Base-by-base conservation (phyloP, 768 basidiomycete genomes). In the Boletus coccyginus region DNA sequence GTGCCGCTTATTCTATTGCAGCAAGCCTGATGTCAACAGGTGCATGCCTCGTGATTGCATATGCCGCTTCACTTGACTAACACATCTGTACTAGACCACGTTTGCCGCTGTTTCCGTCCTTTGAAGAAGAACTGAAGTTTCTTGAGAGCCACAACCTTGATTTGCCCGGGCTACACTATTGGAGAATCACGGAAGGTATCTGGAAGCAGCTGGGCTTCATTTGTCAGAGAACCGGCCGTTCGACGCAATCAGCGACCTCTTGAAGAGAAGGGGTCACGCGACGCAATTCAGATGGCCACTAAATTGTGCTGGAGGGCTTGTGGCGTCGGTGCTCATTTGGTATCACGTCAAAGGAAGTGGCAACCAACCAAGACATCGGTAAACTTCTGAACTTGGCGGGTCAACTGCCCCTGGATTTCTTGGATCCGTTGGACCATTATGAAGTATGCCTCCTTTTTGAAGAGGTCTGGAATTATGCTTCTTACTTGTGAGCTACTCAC, bases 171-270 rank as follows among this genome's bases (percentile, higher is more conserved):
- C 27, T 27, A 27, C 27, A 27, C 5, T 27, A 27, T 27, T 27
- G 27, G 27, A 27, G 27, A 67, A 70, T 5, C 71, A 77, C 12
- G 77, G 75, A 14, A 73, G 74, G 57, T 74, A 68, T 46, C 51
- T 59, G 2, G 81, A 86, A 33, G 85, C 85, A 0, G 84, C 83
- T 1, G 73, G 80, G 19, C 62, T 84, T 17, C 77, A 82, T 60
- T 56, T 82, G 6, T 66, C 69, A 0, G 79, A 83, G 59, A 82
- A 81, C 14, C 75, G 78, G 1, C 66, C 66, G 0, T 35, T 75
- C 2, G 75, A 81, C 13, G 86, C 84, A 0, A 78, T 85, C 11
- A 68, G 63, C 12, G 64, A 80, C 3, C 67, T 84, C 42, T 59
- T 83, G 5, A 64, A 69, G 76, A 79, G 33, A 59, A 29, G 7